A percentile compares a stretch with the other conserved stretches of the same genome.
Evolutionary conservation across 2,329 filamentous ascomycete species (phyloP).

Genomic region (Paracoccidioides lutzii): DNA sequence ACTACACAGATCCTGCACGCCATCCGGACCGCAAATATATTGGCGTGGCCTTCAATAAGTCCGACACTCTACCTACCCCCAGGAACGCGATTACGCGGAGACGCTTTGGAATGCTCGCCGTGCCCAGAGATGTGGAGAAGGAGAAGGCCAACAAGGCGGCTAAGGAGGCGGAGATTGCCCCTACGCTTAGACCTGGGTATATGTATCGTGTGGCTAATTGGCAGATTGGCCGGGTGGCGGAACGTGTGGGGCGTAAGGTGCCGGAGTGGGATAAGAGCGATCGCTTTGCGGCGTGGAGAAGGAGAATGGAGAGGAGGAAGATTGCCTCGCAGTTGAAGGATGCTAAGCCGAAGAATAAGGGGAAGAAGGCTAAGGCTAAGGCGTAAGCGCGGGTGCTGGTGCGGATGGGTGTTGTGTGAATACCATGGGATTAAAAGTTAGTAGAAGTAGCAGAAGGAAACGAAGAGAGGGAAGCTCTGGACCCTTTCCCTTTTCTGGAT

Average conservation of each 20-base stretch:
- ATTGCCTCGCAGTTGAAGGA: slow-evolving; percentile 42
- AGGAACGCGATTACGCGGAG: slow-evolving; percentile 60
- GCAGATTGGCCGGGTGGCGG: slow-evolving; percentile 52
- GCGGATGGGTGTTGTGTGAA: slow-evolving; percentile 8
- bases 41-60: slow-evolving; percentile 75
- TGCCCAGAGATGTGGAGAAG: slow-evolving; percentile 21
- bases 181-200: slow-evolving; percentile 42
- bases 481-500: neutral
- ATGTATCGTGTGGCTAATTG: slow-evolving; percentile 55
- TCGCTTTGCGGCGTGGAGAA: slow-evolving; percentile 53
- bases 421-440: neutral
- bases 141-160: slow-evolving; percentile 7
- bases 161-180: slow-evolving; percentile 9
- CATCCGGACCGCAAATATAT: slow-evolving; percentile 91
- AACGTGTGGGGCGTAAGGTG: slow-evolving; percentile 46
- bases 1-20: slow-evolving; percentile 74
- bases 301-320: slow-evolving; percentile 39
- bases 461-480: neutral
- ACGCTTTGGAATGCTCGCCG: slow-evolving; percentile 58
- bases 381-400: slow-evolving; percentile 15
- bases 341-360: slow-evolving; percentile 36
- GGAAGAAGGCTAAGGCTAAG: slow-evolving; percentile 20
- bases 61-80: slow-evolving; percentile 66
- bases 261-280: slow-evolving; percentile 45
- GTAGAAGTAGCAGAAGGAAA: neutral